These are phyloP conservation scores for Tetradesmus obliquus DNA, from an alignment of 139 green algal genomes.

Conservation along the genomic window DNA sequence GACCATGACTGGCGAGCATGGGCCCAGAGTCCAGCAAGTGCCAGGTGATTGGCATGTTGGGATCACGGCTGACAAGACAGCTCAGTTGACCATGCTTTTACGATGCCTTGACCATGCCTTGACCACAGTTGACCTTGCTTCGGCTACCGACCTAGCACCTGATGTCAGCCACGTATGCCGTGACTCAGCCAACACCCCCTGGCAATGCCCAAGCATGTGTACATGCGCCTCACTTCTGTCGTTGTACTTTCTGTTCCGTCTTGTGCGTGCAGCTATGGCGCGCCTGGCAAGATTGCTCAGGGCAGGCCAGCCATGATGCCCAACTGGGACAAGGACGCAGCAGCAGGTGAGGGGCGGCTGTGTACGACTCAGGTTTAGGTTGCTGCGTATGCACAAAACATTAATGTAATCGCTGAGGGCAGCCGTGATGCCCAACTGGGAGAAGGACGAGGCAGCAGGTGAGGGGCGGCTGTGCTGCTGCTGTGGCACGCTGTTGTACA, in stretches of 20 bases:
- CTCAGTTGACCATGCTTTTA: no score
- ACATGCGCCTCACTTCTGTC: not conserved
- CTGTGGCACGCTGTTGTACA: not conserved
- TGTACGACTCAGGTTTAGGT: not conserved
- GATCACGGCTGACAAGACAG: constrained; percentile 69
- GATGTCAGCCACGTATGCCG: not conserved
- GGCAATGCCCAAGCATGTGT: not conserved
- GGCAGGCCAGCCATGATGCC: constrained; percentile 65
- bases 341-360: constrained; percentile 16
- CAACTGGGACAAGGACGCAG: constrained; percentile 71
- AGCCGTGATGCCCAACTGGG: constrained; percentile 53
- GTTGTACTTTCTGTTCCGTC: not conserved
- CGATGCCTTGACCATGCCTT: no score
- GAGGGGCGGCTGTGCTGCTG: not conserved
- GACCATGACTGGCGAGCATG: not conserved
- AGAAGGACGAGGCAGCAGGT: constrained; percentile 59
- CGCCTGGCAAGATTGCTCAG: constrained; percentile 47
- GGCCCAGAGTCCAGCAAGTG: constrained; percentile 54
- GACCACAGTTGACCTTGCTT: no score
- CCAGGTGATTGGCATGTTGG: constrained; percentile 68
- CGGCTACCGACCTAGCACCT: not conserved
- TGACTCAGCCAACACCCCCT: not conserved
- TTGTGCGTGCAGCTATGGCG: constrained; percentile 29
- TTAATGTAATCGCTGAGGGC: not conserved
- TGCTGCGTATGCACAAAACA: not conserved